Base-by-base conservation (phyloP, 768 basidiomycete genomes). In the Pisolithus albus region DNA sequence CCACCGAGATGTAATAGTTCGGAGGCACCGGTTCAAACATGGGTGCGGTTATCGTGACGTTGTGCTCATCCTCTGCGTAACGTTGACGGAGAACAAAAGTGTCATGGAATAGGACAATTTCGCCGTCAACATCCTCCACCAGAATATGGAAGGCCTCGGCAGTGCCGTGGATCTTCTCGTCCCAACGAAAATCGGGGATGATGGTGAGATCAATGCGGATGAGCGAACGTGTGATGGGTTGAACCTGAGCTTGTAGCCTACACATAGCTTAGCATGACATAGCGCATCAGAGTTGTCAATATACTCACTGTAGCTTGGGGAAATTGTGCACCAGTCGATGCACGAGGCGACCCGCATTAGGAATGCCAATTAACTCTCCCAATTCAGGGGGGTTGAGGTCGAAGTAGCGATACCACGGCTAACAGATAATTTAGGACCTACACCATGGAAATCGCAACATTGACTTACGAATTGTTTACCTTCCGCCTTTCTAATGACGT, bases 21-120 rank as follows among this genome's bases (percentile, higher is more conserved):
- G 96, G 96, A 18, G 96, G 95, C 13, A 96, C 86, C 0, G 96
- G 95, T 61, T 98, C 95, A 60, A 87, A 91, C 82, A 99, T 95
- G 0, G 93, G 92, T 2, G 97, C 91, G 0, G 91, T 96, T 56
- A 99, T 79, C 0, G 93, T 93, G 46, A 99, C 82, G 57, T 83
- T 92, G 70, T 98, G 96, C 59, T 97, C 94, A 53, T 92, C 88
- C 59, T 90, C 88, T 1, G 90, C 88, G 57, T 94, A 97, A 2
- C 86, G 84, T 61, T 96, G 88, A 4, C 91, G 86, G 26, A 99
- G 84, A 46, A 95, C 72, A 73, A 97, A 98, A 19, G 80, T 80
- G 61, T 98, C 95, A 57, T 93, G 89, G 80, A 93, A 97, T 28
- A 98, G 85, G 51, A 98, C 85, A 55, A 91, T 81, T 66, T 99